These are phyloP conservation scores for Hymenoscyphus fructigenus DNA, from an alignment of 2,329 filamentous ascomycete genomes.

Conservation along the genomic window DNA sequence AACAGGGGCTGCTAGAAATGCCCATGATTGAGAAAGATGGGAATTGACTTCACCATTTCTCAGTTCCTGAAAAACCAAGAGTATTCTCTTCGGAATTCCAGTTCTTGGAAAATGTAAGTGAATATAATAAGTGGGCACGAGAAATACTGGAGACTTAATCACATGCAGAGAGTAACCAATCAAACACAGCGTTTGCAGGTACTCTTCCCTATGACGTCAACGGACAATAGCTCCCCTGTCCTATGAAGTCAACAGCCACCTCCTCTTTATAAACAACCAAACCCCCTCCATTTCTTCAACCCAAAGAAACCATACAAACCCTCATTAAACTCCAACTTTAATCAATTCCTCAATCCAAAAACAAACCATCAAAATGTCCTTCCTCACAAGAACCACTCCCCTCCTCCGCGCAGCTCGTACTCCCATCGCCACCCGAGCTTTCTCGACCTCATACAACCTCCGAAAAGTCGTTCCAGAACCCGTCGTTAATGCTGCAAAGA, in stretches of 20 bases:
- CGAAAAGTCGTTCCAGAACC: conserved; percentile 53
- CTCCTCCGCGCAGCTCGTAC: conserved; percentile 38
- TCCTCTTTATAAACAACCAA: conserved; percentile 1
- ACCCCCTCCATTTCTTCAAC: neutral
- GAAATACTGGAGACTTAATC: neutral
- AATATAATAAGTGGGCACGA: neutral
- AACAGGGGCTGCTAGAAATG: neutral
- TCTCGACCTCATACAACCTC: conserved; percentile 47
- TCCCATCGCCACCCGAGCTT: conserved; percentile 44
- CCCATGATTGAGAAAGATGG: neutral
- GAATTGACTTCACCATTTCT: neutral
- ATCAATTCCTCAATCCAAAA: conserved; percentile 4
- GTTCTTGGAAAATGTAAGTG: neutral
- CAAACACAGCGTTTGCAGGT: neutral
- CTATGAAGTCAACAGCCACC: conserved; percentile 4
- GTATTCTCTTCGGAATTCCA: neutral
- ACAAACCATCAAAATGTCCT: conserved; percentile 46
- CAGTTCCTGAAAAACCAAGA: neutral
- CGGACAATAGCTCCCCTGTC: conserved; percentile 1
- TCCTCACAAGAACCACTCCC: conserved; percentile 48
- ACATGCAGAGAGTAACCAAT: neutral
- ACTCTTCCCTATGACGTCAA: conserved; percentile 2
- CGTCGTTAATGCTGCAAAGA: conserved; percentile 60
- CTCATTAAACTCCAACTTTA: neutral
- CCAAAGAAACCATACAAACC: conserved; percentile 3